Evolutionary conservation across 2,329 filamentous ascomycete species (phyloP), one percentile per base, ranked within the genome.

Genomic region (Seiridium cupressi): DNA sequence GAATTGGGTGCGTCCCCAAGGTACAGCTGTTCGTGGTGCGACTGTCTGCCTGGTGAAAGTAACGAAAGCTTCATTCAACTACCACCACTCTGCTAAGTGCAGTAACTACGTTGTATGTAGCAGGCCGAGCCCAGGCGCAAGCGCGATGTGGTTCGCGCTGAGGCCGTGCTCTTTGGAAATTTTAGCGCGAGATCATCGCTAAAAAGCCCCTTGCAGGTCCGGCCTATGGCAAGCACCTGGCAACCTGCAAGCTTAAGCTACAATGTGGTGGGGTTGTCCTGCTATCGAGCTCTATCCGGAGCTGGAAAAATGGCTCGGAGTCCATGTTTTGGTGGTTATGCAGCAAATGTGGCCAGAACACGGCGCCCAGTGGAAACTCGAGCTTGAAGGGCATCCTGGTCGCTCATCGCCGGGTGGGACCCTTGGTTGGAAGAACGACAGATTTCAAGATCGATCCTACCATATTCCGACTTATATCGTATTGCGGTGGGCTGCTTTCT

Each of bases 251-350:
- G 38, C 38, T 8, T 7, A 42, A 42, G 13, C 38, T 7, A 8
- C 38, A 42, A 42, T 13, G 7, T 42, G 2, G 38, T 42, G 38
- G 38, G 38, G 38, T 42, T 8, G 10, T 49, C 46, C 46, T 5
- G 46, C 46, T 31, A 18, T 31, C n/a, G 9, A 31, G 13, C 10
- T 18, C 46, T 31, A 18, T 18, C 49, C 49, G 49, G 49, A 31
- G 13, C 49, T 53, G 49, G 49, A 53, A 53, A 53, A 53, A 53
- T 34, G 18, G 11, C 32, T 53, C 49, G 49, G 49, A 53, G 18
- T 2, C 18, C 18, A 26, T 26, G 18, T 26, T 26, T 26, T 26
- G 18, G 18, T 26, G 18, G 18, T 26, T 26, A 26, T 26, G 18
- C 38, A 8, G 38, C 13, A 42, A 13, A 1, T 42, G 38, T 42